Evolutionary conservation across 768 basidiomycete genomes (phyloP), one percentile per base, ranked within the genome.

Genomic region (Mycena filopes): DNA sequence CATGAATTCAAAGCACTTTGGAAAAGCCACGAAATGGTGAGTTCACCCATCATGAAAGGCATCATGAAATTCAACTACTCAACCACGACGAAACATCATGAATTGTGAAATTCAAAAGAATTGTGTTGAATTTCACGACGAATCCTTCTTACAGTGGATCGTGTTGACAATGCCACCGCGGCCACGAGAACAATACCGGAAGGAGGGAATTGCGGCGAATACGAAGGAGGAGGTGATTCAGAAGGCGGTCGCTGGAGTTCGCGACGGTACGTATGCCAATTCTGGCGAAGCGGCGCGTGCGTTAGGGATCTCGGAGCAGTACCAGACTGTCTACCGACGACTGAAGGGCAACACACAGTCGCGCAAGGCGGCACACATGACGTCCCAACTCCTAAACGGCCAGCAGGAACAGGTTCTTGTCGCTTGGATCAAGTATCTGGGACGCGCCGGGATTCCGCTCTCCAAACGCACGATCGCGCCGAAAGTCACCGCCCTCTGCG

Each of bases 391-490:
- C 0, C 50, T 67, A 11, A 63, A 45, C 18, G 23, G 42, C 0
- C 1, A 38, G 40, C 61, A 68, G 46, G 48, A 68, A 25, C 4
- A 18, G 21, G 51, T 48, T 9, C 46, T 63, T 2, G 13, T 55
- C 21, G 12, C 48, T 5, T 68, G 66, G 50, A 60, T 68, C n/a
- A 59, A 60, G 48, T 68, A 40, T 36, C 57, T 63, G 4, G 47
- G 43, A 6, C 10, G 54, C 23, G 41, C 50, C 1, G 61, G 62
- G 4, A 62, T 54, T 31, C 57, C 66, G 2, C 48, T 63, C 1
- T 59, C 49, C 18, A 63, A 64, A 23, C 36, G 40, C 1, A 63
- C 62, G 16, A 61, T 68, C n/a, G 29, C 50, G 8, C 56, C 56
- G 0, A 64, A 68, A 40, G 62, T 68, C 46, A 46, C 26, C 2